Conservation (phyloP, 257 asterid species). For the Salvia hispanica region DNA sequence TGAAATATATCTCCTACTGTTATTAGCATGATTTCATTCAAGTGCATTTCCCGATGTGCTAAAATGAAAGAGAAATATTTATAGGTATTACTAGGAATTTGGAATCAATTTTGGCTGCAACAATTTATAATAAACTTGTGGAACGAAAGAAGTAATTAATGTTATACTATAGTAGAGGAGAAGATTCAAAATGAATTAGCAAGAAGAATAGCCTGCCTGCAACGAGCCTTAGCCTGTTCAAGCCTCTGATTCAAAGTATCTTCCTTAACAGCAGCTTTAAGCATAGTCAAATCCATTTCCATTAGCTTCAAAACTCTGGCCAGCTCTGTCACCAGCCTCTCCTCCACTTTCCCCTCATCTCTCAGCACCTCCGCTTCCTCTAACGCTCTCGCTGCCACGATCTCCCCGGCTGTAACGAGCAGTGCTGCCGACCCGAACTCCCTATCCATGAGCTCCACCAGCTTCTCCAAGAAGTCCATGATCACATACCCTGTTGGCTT, state of each 20-base stretch:
- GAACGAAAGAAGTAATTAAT: too few species aligned
- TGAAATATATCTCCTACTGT: too few species aligned
- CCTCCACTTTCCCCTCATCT: slow-evolving; percentile 86
- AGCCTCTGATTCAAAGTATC: slow-evolving; percentile 74
- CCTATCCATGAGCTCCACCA: slow-evolving; percentile 65
- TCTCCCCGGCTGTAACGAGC: slow-evolving; percentile 70
- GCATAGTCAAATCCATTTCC: slow-evolving; percentile 92
- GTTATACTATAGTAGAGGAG: too few species aligned
- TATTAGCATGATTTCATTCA: too few species aligned
- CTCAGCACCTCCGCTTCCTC: slow-evolving; percentile 73
- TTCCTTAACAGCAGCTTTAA: slow-evolving; percentile 75
- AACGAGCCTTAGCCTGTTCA: slow-evolving; percentile 73
- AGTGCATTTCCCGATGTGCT: too few species aligned
- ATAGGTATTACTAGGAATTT: too few species aligned
- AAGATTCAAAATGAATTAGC: slow-evolving; percentile 59
- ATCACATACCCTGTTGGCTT: slow-evolving; percentile 72
- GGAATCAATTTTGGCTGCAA: too few species aligned
- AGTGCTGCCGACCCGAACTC: slow-evolving; percentile 65
- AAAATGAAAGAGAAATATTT: too few species aligned
- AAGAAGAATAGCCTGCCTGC: slow-evolving; percentile 89
- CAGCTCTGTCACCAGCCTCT: slow-evolving; percentile 80
- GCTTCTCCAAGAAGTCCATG: slow-evolving; percentile 78
- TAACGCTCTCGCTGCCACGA: slow-evolving; percentile 66
- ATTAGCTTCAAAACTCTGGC: slow-evolving; percentile 74
- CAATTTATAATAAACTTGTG: too few species aligned